Percentiles rank a stretch among this genome's conserved stretches.
Conservation (phyloP, 164 flowering plant genomes). For the Berberis vulgaris region DNA sequence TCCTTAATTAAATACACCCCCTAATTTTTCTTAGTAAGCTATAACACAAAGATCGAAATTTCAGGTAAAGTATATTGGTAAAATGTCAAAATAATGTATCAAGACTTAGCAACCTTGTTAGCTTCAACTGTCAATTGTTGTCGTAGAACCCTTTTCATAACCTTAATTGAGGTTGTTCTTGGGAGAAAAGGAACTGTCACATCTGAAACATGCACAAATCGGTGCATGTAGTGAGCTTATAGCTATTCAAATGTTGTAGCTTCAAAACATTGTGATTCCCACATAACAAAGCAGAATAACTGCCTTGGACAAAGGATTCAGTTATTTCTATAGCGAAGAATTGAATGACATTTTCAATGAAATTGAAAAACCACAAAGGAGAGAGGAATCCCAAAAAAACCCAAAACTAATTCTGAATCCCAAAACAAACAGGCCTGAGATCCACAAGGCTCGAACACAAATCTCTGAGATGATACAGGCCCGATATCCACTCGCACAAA, state of each 20-base stretch:
- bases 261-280: background rate
- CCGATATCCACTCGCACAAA: no score
- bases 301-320: constrained; percentile 93
- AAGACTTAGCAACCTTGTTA: constrained; percentile 39
- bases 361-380: no score
- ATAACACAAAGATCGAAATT: no score
- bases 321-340: constrained; percentile 61
- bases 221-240: background rate
- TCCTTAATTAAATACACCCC: no score
- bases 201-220: constrained; percentile 41
- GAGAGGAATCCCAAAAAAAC: no score
- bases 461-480: no score
- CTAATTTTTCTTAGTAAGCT: no score
- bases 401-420: no score
- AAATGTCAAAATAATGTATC: constrained; percentile 18
- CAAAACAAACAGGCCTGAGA: no score
- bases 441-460: no score
- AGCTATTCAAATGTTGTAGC: background rate
- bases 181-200: constrained; percentile 55
- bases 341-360: constrained; percentile 51
- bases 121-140: constrained; percentile 48
- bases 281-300: background rate
- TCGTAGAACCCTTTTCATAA: constrained; percentile 87
- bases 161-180: constrained; percentile 88
- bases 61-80: no score